Evolutionary conservation across 177 flowering plant species (phyloP), one percentile per base, ranked within the genome.

Genomic region (Tripterygium wilfordii): DNA sequence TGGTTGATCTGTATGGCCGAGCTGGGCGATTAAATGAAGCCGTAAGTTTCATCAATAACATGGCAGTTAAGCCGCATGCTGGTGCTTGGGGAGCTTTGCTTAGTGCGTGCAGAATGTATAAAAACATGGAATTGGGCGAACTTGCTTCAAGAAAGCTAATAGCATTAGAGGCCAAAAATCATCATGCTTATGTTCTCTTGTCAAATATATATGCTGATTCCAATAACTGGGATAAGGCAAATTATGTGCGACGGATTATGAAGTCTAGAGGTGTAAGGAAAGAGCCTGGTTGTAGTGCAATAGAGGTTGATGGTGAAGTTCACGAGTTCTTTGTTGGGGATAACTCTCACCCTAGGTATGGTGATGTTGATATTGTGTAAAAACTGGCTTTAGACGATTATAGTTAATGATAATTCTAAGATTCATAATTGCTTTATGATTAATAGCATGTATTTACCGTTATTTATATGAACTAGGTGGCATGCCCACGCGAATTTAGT

Each of bases 41-140:
- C 3, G 13, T 75, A 1, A 42, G 55, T 9, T 50, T 81, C 51
- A 75, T 81, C 17, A 42, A 68, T 1, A 57, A 18, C 46, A 84
- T 84, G 88, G 83, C 80, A 8, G 27, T 78, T 45, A 56, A 68
- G 54, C 82, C 85, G 27, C 77, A 78, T 57, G 73, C 58, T 1
- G 83, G 73, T 28, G 82, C 74, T 26, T 83, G 90, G 90, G 78
- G 82, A 0, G 76, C 90, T 29, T 41, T 80, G 51, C 76, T 81
- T 2, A 64, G 60, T 42, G 82, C 83, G 18, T 79, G 78, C 52
- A 68, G 63, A 45, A 58, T 72, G 43, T 60, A 72, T 30, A 71
- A 61, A 36, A 66, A 79, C 26, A 23, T 33, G 37, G 64, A 71
- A 41, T 3, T 81, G 59, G 85, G 65, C 18, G 71, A 72, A 53